Base-by-base conservation (phyloP, 1,284 basidiomycete species). In the Cutaneotrichosporon spelunceum region DNA sequence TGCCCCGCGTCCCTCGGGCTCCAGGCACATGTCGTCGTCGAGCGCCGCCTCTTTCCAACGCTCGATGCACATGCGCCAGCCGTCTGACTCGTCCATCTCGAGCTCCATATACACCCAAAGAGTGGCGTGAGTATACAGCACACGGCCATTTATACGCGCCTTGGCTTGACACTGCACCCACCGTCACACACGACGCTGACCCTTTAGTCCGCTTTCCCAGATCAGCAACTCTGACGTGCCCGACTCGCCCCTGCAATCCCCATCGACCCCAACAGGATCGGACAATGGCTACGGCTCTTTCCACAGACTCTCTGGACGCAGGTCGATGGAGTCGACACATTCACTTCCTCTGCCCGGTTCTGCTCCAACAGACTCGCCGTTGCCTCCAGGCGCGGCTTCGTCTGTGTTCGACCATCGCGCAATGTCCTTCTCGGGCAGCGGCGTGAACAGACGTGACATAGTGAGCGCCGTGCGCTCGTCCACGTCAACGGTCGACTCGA, bases 361-460 rank as follows among this genome's bases (percentile, higher is more conserved):
- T 23, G 44, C 53, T 0, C n/a, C n/a, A n/a, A 21, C 56, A 19
- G 70, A 70, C 1, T 63, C 67, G 39, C 62, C 66, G 14, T 56
- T 73, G 11, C 73, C 70, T 6, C 71, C 73, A 10, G 70, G 73
- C 29, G 72, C 72, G 4, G 70, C 70, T 2, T 57, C 65, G 63
- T 48, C 66, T 55, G 30, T 65, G 27, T 66, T 67, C 30, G 75
- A 78, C 50, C 62, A 61, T 53, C 73, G 78, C n/a, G 69, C 78
- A 6, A 76, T 71, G n/a, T 78, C 75, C 13, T 79, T 78, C 62
- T 78, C 76, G 0, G 78, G 78, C 16, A 68, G 71, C 0, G 64
- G 68, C 24, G 66, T 65, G 21, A 64, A 68, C 45, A 63, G 78
- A 6, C 65, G 68, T 50, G 72, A 73, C 26, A 72, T 70, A 11